A percentile compares a stretch with the other conserved stretches of the same genome.
Conservation (phyloP, 2,329 filamentous ascomycete genomes). For the Exophiala sideris region DNA sequence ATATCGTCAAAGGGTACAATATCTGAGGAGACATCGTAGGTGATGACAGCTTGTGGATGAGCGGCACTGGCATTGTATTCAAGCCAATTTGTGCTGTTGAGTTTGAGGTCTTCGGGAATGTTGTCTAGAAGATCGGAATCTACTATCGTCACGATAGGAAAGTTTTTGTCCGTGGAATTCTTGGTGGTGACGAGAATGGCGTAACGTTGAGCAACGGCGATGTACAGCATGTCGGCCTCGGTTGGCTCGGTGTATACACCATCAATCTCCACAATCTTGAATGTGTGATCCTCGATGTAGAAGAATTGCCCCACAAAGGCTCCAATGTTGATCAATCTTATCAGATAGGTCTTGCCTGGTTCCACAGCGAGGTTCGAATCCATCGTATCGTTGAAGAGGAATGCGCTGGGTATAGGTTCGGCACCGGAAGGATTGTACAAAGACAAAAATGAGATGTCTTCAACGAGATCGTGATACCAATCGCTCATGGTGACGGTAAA, state of each 20-base stretch:
- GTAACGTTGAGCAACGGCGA: conserved; percentile 65
- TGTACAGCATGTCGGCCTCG: conserved; percentile 61
- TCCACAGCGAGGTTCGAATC: conserved; percentile 58
- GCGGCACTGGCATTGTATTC: conserved; percentile 51
- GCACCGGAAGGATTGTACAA: conserved; percentile 49
- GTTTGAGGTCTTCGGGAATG: conserved; percentile 64
- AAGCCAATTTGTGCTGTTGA: conserved; percentile 55
- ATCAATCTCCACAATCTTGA: conserved; percentile 70
- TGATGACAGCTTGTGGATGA: conserved; percentile 46
- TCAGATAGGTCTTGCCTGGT: conserved; percentile 67
- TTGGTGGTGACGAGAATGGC: conserved; percentile 57
- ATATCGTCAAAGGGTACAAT: conserved; percentile 73
- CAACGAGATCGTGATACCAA: conserved; percentile 65
- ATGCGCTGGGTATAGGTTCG: conserved; percentile 65
- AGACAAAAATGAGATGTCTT: conserved; percentile 47
- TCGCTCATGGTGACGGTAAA: conserved; percentile 64
- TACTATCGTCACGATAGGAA: conserved; percentile 66
- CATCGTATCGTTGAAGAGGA: conserved; percentile 68
- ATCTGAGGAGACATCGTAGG: conserved; percentile 48
- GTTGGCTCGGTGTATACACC: conserved; percentile 64
- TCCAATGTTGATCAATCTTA: conserved; percentile 70
- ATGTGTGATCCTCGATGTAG: conserved; percentile 52
- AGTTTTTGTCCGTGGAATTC: conserved; percentile 61
- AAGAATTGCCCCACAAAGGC: conserved; percentile 59
- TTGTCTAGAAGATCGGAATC: conserved; percentile 68